Base-by-base conservation (phyloP, 805 yeast genomes). In the Lachancea quebecensis region DNA sequence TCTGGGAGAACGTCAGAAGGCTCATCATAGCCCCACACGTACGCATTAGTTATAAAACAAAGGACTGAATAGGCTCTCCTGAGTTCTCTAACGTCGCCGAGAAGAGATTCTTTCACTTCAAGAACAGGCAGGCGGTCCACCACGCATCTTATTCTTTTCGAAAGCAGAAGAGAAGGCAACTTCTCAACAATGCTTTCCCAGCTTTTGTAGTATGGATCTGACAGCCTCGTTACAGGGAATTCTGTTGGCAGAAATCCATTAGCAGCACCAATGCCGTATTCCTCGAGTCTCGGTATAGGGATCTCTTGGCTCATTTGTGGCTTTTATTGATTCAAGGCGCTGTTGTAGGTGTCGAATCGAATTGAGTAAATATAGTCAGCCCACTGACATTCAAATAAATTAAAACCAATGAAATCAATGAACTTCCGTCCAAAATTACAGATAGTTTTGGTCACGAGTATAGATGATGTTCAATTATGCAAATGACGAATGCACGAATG, bases 41-140 rank as follows among this genome's bases (percentile, higher is more conserved):
- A 90, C 1, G 93, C 95, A 63, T 90, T 96, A 2, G 88, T 75
- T 38, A 91, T 63, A 57, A 89, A 90, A 10, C 91, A 82, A 27
- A 90, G 70, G 2, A 88, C 68, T 14, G 85, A 79, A 64, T 85
- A 85, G 0, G 96, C 96, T 55, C 97, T 73, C 60, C 95, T 75
- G 59, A 73, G 72, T 52, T 86, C 82, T 10, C 69, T 69, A 35
- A 67, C 73, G 4, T 70, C 57, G 1, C 46, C 48, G 9, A 47
- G 39, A 18, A 61, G 49, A 31, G 83, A 66, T 4, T 71, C 60
- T 8, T 69, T 71, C 1, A 78, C 73, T 2, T 74, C 59, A 36
- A 91, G 69, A 2, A 72, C 47, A 1, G 89, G 86, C 55, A 90
- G 51, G 10, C 67, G 64, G 54, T 86, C 89, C n/a, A 89, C 77